Evolutionary conservation across 116 monocot genomes (phyloP).

Genomic region (Phalaenopsis hybrid): DNA sequence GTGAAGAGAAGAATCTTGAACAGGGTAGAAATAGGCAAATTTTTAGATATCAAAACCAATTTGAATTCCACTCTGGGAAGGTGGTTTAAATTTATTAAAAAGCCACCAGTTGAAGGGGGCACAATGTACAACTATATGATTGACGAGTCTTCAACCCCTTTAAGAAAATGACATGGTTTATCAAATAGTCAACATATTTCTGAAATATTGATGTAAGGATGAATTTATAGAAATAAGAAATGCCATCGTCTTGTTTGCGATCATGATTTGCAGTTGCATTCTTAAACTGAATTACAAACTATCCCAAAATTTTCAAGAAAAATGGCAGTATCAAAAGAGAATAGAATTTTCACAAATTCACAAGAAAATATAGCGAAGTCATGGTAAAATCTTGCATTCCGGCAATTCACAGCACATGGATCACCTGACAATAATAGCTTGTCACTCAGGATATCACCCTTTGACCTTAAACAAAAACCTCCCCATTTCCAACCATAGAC

Average conservation of each 20-base stretch:
- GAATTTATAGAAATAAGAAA: background rate
- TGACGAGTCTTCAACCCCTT: background rate
- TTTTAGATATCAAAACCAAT: background rate
- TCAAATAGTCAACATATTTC: background rate
- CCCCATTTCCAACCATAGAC: background rate
- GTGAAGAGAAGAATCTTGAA: background rate
- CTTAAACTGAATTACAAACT: background rate
- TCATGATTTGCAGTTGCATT: background rate
- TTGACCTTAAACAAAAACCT: background rate
- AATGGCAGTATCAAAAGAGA: background rate
- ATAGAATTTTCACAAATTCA: background rate
- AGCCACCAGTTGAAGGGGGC: background rate
- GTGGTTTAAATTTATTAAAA: background rate
- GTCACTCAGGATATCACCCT: no score
- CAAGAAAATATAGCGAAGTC: background rate
- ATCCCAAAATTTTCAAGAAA: background rate
- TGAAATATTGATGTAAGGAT: background rate
- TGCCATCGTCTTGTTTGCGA: background rate
- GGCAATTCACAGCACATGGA: no score
- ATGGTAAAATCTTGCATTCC: background rate
- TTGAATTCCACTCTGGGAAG: background rate
- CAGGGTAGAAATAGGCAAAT: background rate
- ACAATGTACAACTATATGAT: background rate
- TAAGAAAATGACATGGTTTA: background rate
- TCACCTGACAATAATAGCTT: no score